Base-by-base conservation (phyloP, 164 flowering plant species). In the Vitis labrusca region DNA sequence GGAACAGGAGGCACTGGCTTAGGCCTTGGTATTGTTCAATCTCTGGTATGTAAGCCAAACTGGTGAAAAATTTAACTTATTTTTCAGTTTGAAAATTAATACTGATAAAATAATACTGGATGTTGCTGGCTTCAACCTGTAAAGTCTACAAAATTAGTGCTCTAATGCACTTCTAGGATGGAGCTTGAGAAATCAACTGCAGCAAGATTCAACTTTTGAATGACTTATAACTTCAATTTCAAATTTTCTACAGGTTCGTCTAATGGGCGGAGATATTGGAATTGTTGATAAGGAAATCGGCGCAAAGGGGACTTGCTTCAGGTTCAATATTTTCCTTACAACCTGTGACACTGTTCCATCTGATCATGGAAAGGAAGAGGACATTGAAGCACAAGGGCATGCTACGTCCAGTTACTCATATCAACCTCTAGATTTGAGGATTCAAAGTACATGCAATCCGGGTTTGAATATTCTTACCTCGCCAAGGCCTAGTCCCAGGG, bases 21-120 rank as follows among this genome's bases (percentile, higher is more conserved):
- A 61, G 99, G 99, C 54, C 96, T 93, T 54, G 94, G 94, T 15
- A 95, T 92, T 63, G 98, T 92, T 57, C 94, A 88, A 60, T 89
- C 97, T 6, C 65, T 91, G 90, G 98, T 89, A 84, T 32, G 44
- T 2, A 37, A 37, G 7, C 7, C 44, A 37, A 37, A 37, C 44
- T 5, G 7, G 6, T 37, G 44, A 37, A 37, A 3, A 37, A 37
- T 37, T 37, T 5, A 37, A 37, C 44, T 37, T 37, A 0, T 37
- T 37, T 37, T 37, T 37, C 7, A 37, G 44, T 37, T 37, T 37
- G 7, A 37, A 6, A 37, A 3, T 37, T 37, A 37, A 6, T 37
- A 37, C 44, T 37, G 44, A 37, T 23, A 23, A 23, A 23, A 23
- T 23, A 23, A 23, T 23, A 23, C 27, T 23, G 27, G 27, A 23